Conservation (phyloP, 495 filamentous ascomycete species). For the Daldinia childiae region DNA sequence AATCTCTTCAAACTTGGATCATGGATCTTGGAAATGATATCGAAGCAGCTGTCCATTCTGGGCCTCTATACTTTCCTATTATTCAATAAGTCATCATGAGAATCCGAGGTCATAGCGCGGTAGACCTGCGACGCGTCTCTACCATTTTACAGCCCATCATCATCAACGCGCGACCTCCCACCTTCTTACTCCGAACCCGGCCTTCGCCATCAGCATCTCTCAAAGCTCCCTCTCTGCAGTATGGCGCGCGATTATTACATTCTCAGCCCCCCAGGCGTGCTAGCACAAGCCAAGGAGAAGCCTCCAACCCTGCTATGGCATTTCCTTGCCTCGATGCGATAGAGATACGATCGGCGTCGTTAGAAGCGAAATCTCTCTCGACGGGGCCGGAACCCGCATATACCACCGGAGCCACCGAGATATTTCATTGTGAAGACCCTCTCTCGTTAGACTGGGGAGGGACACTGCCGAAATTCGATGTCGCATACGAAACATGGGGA, state of each 20-base stretch:
- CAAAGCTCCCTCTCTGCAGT: conserved; percentile 10
- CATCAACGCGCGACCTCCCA: conserved; percentile 6
- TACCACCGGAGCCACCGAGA: conserved; percentile 81
- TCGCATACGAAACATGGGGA: conserved; percentile 97
- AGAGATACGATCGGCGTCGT: conserved; percentile 82
- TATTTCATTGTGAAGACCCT: conserved; percentile 76
- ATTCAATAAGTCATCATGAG: conserved; percentile 21
- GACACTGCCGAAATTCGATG: conserved; percentile 80
- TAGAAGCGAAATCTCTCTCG: conserved; percentile 73
- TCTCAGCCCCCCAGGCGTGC: conserved; percentile 46
- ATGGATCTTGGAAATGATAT: conserved; percentile 19
- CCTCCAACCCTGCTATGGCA: conserved; percentile 87
- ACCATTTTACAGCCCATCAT: conserved; percentile 23
- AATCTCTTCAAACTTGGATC: conserved; percentile 11
- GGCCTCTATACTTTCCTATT: background rate
- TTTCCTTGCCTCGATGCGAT: conserved; percentile 96
- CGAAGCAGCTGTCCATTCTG: conserved; percentile 8
- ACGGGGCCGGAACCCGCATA: conserved; percentile 93
- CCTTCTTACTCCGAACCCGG: conserved; percentile 24
- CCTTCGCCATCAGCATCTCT: conserved; percentile 16
- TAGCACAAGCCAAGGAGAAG: conserved; percentile 46
- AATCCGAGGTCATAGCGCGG: conserved; percentile 19
- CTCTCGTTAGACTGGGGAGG: conserved; percentile 94
- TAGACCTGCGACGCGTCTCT: conserved; percentile 33
- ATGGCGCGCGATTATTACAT: conserved; percentile 45